Base-by-base conservation (phyloP, 2,329 filamentous ascomycete genomes). In the Tympanopsis confertula region DNA sequence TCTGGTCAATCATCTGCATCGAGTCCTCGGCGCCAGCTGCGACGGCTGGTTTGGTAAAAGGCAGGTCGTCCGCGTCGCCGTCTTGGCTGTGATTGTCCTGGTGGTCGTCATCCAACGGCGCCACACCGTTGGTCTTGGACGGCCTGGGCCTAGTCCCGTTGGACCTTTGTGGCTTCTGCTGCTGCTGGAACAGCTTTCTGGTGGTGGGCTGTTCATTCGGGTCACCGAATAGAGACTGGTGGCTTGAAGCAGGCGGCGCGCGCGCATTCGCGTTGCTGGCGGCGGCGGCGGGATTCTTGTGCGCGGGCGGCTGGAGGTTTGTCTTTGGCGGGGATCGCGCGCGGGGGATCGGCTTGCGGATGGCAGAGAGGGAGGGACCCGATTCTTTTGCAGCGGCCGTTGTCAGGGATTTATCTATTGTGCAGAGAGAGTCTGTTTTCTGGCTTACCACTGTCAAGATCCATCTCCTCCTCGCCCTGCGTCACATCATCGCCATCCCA, bases 241-340 rank as follows among this genome's bases (percentile, higher is more conserved):
- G 49, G 37, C 39, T 46, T 45, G 39, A 52, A 41, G 37, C 60
- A 44, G 2, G 59, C 55, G n/a, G 58, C 63, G 17, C 62, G 61
- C 7, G 55, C 51, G 0, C 71, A 66, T 13, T 68, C 74, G 12
- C 71, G 71, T 14, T 62, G 60, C 33, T 66, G 71, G 20, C 65
- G 69, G 38, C 79, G 55, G 35, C 69, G 69, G 22, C 7, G 4
- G 71, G 74, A 46, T 75, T 76, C 39, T 70, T 68, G 43, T 74
- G 68, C 19, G 80, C 76, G 1, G 80, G 80, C 2, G 71, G 74
- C 12, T 65, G 60, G 19, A 76, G 63, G 22, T 68, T 60, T 3
- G 78, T 79, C 55, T 82, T 83, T 39, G 71, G 65, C 1, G 81
- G 81, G 2, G 79, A 83, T 40, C 63, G 57, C 35, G 61, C 61